Conservation (phyloP, 2,329 filamentous ascomycete species). For the Bipolaris oryzae region DNA sequence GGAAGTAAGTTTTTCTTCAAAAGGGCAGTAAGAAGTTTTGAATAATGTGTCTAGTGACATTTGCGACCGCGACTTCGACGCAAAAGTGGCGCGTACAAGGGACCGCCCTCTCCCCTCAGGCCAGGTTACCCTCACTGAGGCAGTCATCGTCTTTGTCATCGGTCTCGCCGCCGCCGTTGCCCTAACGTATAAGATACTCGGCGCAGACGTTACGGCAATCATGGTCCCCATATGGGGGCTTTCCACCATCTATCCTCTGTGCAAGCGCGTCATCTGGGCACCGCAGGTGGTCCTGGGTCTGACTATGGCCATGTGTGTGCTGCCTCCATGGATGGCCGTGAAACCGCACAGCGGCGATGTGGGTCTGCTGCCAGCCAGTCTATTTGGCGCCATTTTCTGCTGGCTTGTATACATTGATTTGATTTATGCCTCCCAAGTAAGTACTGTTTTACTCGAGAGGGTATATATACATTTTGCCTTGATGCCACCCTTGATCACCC, state of each 20-base stretch:
- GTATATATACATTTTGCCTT: not conserved
- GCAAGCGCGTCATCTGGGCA: not conserved
- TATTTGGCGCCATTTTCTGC: not conserved
- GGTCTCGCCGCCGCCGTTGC: not conserved
- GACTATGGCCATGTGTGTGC: not conserved
- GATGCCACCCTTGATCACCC: not conserved
- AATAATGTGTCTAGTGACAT: not conserved
- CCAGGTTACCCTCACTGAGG: not conserved
- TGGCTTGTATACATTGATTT: not conserved
- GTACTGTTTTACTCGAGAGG: not conserved
- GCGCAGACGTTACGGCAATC: not conserved
- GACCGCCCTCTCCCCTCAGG: not conserved
- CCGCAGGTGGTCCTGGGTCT: not conserved
- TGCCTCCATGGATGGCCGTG: not conserved
- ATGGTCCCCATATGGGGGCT: not conserved
- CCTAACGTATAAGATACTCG: not conserved
- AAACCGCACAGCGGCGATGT: not conserved
- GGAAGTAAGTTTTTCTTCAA: not conserved
- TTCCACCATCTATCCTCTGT: not conserved
- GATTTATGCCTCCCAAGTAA: not conserved
- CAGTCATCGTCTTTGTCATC: not conserved
- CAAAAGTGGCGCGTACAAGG: not conserved
- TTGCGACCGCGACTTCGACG: not conserved
- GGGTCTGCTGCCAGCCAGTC: not conserved
- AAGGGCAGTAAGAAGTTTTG: not conserved